Conservation (phyloP, 1,139 yeast species). For the Saccharomyces hybrid region DNA sequence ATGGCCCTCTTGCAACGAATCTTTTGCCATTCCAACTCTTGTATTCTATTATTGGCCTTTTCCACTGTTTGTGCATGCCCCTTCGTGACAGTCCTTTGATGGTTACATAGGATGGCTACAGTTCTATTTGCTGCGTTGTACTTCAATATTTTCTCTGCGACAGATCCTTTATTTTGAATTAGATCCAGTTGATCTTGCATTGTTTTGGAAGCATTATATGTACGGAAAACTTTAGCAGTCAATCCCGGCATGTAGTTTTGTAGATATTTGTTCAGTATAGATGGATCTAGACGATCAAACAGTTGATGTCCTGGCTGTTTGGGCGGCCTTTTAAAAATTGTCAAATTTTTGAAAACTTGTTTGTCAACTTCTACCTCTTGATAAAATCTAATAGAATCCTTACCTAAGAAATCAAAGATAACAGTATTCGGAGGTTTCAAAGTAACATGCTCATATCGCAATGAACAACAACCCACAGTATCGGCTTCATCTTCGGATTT, state of each 20-base stretch:
- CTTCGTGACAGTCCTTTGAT: slow-evolving; percentile 87
- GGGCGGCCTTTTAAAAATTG: slow-evolving; percentile 80
- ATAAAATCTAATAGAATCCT: slow-evolving; percentile 85
- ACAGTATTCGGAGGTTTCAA: slow-evolving; percentile 81
- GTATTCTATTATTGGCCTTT: slow-evolving; percentile 66
- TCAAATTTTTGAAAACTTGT: slow-evolving; percentile 83
- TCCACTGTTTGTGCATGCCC: slow-evolving; percentile 75
- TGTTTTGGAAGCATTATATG: slow-evolving; percentile 91
- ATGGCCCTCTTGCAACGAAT: slow-evolving; percentile 67
- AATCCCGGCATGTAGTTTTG: slow-evolving; percentile 88
- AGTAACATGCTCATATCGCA: slow-evolving; percentile 82
- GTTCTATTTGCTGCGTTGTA: slow-evolving; percentile 94
- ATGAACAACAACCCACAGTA: slow-evolving; percentile 95
- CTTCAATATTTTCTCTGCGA: slow-evolving; percentile 76
- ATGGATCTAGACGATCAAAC: slow-evolving; percentile 83
- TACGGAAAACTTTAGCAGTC: slow-evolving; percentile 96
- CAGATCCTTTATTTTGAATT: slow-evolving; percentile 77
- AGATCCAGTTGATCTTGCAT: slow-evolving; percentile 91
- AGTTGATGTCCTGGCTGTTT: slow-evolving; percentile 88
- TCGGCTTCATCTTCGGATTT: slow-evolving; percentile 97
- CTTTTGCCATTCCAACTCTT: slow-evolving; percentile 80
- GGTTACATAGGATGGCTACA: slow-evolving; percentile 94
- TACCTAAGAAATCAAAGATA: slow-evolving; percentile 91
- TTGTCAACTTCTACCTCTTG: slow-evolving; percentile 88
- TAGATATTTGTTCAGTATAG: slow-evolving; percentile 73